These are phyloP conservation scores for Aspergillus conjunctus DNA, from an alignment of 495 filamentous ascomycete species.

Conservation along the genomic window DNA sequence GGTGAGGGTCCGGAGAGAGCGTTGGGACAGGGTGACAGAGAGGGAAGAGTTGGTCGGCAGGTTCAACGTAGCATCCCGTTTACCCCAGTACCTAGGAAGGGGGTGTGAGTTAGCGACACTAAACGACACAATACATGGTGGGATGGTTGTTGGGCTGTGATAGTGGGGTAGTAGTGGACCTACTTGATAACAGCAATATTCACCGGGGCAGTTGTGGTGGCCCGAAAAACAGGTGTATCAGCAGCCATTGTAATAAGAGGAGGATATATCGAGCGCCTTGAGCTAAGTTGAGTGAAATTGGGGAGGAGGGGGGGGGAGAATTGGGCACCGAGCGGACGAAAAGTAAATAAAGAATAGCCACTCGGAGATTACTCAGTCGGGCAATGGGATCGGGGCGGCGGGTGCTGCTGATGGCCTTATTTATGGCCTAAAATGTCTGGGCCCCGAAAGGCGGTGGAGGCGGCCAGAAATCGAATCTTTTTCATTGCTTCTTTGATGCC, in stretches of 20 bases:
- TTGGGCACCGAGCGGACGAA: neutral
- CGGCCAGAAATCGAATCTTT: constrained; percentile 14
- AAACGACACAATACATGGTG: constrained; percentile 11
- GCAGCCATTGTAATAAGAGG: constrained; percentile 47
- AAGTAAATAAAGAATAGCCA: constrained; percentile 6
- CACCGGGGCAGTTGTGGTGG: constrained; percentile 94
- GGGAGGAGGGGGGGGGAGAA: constrained; percentile 8
- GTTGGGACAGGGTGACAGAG: constrained; percentile 91
- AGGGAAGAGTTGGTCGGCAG: constrained; percentile 97
- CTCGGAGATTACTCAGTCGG: constrained; percentile 12
- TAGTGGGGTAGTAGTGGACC: constrained; percentile 31
- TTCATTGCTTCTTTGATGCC: constrained; percentile 14
- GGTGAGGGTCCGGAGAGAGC: constrained; percentile 91
- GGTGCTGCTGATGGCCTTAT: neutral
- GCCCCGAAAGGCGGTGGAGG: constrained; percentile 23
- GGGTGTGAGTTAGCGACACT: constrained; percentile 27
- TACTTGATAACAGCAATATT: constrained; percentile 99
- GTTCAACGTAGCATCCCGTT: constrained; percentile 88
- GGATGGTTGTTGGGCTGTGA: constrained; percentile 15
- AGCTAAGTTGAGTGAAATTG: neutral
- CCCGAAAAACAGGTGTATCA: constrained; percentile 65
- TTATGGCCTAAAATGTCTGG: neutral
- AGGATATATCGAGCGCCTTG: constrained; percentile 3
- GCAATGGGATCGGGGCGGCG: neutral
- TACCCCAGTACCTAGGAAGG: constrained; percentile 86